Evolutionary conservation across 495 filamentous ascomycete species (phyloP).

Genomic region (Corynascus novoguineensis): DNA sequence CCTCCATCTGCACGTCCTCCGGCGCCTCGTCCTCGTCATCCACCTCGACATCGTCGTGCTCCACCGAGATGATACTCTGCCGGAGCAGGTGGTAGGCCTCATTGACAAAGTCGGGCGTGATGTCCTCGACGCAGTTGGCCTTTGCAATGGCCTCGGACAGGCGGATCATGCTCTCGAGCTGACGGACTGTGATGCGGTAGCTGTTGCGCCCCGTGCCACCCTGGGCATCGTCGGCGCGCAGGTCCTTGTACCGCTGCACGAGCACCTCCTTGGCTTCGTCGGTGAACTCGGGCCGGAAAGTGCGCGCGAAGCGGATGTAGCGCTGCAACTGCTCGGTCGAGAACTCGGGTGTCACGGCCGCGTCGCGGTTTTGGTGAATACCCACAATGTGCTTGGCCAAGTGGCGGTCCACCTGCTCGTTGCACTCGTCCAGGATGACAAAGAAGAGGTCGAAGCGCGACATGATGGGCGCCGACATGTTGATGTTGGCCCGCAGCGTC

Average conservation of each 20-base stretch:
- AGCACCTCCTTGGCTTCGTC: conserved; percentile 78
- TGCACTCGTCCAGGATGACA: conserved; percentile 94
- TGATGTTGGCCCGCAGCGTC: conserved; percentile 89
- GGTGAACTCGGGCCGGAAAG: conserved; percentile 90
- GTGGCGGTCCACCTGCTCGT: conserved; percentile 83
- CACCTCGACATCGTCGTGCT: conserved; percentile 96
- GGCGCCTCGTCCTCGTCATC: conserved; percentile 65
- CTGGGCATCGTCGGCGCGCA: conserved; percentile 88
- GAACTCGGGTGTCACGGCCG: conserved; percentile 84
- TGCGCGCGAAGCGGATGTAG: conserved; percentile 93
- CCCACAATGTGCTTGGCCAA: conserved; percentile 92
- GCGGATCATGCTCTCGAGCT: conserved; percentile 92
- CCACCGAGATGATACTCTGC: conserved; percentile 94
- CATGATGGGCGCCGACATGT: conserved; percentile 99
- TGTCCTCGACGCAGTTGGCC: conserved; percentile 91
- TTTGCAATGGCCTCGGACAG: conserved; percentile 94
- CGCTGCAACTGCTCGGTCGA: conserved; percentile 95
- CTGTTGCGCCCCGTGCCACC: conserved; percentile 87
- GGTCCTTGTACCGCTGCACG: conserved; percentile 93
- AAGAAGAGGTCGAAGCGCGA: conserved; percentile 98
- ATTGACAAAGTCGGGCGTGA: conserved; percentile 74
- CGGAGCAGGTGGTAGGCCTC: conserved; percentile 86
- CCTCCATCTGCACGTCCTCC: conserved; percentile 18
- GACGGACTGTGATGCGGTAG: conserved; percentile 94
- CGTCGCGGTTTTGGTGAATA: conserved; percentile 87